A percentile compares a stretch with the other conserved stretches of the same genome.
Evolutionary conservation across 1,139 yeast genomes (phyloP).

Genomic region (Candida albicans): DNA sequence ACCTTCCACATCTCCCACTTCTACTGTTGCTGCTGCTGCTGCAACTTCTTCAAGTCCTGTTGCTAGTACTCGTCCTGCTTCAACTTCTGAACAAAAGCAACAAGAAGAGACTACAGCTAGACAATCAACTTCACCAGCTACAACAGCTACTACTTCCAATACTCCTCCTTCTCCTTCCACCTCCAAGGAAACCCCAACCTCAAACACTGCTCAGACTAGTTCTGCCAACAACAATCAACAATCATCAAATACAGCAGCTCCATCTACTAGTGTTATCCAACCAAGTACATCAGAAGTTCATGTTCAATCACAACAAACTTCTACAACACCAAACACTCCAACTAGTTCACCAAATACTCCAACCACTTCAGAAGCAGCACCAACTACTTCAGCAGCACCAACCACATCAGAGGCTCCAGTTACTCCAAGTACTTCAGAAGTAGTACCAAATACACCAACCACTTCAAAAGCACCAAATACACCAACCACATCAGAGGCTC

Average conservation of each 20-base stretch:
- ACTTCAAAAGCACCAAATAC: conserved; percentile 5
- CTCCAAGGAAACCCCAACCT: not conserved
- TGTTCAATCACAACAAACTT: conserved; percentile 2
- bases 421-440: not conserved
- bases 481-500: not conserved
- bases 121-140: not conserved
- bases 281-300: not conserved
- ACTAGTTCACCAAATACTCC: not conserved
- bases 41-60: conserved; percentile 8
- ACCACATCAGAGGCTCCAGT: not conserved
- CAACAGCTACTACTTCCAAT: conserved; percentile 2
- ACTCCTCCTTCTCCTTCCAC: not conserved
- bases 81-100: conserved; percentile 5
- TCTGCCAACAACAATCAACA: no score
- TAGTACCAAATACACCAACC: not conserved
- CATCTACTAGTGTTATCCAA: not conserved
- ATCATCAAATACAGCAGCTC: no score
- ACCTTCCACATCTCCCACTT: not conserved
- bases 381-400: conserved; percentile 5
- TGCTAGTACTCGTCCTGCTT: conserved; percentile 6
- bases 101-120: not conserved
- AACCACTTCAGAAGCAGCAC: conserved; percentile 3
- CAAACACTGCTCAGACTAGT: not conserved
- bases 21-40: conserved; percentile 8
- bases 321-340: not conserved